Evolutionary conservation across 179 eudicot genomes (phyloP), one percentile per base, ranked within the genome.

Genomic region (Beta corolliflora): DNA sequence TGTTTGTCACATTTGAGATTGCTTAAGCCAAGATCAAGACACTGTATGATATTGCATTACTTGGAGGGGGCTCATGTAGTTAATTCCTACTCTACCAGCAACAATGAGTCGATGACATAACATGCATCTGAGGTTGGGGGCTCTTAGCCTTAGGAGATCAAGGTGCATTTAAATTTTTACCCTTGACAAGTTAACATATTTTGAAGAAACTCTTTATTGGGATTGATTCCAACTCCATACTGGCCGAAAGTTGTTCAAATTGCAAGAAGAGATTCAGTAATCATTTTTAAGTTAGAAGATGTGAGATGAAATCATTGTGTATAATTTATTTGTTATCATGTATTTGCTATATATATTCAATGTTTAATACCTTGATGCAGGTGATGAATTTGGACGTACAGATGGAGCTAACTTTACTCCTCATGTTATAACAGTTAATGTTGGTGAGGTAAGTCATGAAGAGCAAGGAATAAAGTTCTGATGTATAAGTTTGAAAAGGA

Each of bases 391-490:
- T 76, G 86, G 86, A 44, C 86, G 83, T 69, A 75, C 88, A 19
- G 89, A 89, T 60, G 94, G 97, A 72, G 90, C 88, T 55, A 87
- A 89, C 84, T 92, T 92, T 68, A 85, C 88, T 70, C 92, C 97
- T 25, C 97, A 92, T 74, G 86, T 91, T 79, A 90, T 92, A 85
- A 90, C 89, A 21, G 89, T 92, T 67, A 85, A 90, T 84, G 77
- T 84, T 72, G 97, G 97, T 29, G 94, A 92, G 94, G 97, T 92
- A 90, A 53, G 87, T 77, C 79, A 45, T 81, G 55, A 61, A 48
- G 65, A 44, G 65, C 12, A 2, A 54, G 41, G 31, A 61, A 23
- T 36, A 58, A 29, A 55, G 29, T 60, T 11, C 6, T 36, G 13
- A 79, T 13, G 19, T 69, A 19, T 41, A 21, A 7, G 23, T 44